Evolutionary conservation across 2,329 filamentous ascomycete species (phyloP).

Genomic region (Fusarium neocosmosporiellum): DNA sequence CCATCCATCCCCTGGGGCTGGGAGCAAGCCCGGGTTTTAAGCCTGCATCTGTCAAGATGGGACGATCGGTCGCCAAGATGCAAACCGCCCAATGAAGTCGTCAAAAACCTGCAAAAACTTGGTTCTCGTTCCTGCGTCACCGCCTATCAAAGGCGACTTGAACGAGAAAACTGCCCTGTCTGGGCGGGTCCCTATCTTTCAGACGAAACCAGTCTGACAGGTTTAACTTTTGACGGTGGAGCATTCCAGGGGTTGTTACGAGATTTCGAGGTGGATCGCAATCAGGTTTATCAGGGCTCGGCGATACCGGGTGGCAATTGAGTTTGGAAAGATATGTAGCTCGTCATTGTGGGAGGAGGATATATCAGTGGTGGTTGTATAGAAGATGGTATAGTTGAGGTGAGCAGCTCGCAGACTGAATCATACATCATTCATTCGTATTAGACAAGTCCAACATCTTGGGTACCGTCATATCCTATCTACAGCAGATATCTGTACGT

Average conservation of each 20-base stretch:
- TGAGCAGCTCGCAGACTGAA: background rate
- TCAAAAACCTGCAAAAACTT: background rate
- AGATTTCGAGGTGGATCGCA: conserved; percentile 1
- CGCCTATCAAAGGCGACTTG: conserved; percentile 11
- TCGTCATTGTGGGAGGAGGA: background rate
- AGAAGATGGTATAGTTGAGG: background rate
- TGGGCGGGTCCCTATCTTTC: conserved; percentile 1
- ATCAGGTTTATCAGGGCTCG: background rate
- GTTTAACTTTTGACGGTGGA: conserved; percentile 8
- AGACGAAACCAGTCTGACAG: conserved; percentile 1
- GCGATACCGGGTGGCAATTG: background rate
- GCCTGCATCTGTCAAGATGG: conserved; percentile 3
- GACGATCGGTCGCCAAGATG: conserved; percentile 8
- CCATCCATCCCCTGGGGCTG: conserved; percentile 5
- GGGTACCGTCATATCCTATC: conserved; percentile 5
- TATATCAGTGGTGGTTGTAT: background rate
- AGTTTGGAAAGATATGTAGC: background rate
- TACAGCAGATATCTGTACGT: conserved; percentile 70
- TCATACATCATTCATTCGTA: conserved; percentile 21
- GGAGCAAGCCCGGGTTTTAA: conserved; percentile 2
- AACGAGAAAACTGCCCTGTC: background rate
- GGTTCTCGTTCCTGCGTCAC: conserved; percentile 11
- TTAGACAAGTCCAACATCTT: conserved; percentile 5
- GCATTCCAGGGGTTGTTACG: conserved; percentile 1
- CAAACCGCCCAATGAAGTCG: background rate